Evolutionary conservation across 331 rosid species (phyloP).

Genomic region (Dryas integrifolia): DNA sequence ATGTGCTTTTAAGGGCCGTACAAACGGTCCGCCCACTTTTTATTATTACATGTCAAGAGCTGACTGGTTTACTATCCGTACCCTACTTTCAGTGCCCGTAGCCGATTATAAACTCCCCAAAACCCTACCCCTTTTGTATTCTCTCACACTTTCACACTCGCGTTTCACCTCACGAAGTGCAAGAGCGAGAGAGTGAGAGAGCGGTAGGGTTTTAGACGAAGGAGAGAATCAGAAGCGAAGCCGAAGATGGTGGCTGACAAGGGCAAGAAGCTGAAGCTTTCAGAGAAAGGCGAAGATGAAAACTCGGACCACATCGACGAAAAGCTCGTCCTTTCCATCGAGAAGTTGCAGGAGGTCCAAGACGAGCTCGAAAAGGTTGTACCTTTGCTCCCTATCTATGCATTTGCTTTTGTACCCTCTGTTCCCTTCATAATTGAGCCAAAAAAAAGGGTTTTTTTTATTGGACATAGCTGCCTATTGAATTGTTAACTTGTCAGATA

Average conservation of each 20-base stretch:
- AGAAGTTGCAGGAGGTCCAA: conserved; percentile 87
- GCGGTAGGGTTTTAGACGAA: conserved; percentile 37
- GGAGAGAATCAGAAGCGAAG: not conserved
- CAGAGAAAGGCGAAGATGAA: conserved; percentile 47
- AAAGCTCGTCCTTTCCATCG: conserved; percentile 72
- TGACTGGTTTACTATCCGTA: not conserved
- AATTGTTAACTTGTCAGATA: not conserved
- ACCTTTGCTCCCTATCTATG: not conserved
- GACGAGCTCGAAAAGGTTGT: conserved; percentile 88
- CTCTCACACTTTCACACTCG: not conserved
- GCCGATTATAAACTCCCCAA: conserved; percentile 30
- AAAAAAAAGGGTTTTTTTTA: not conserved
- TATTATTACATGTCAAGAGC: not conserved
- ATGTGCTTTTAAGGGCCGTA: not conserved
- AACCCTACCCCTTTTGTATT: conserved; percentile 39
- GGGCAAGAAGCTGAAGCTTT: conserved; percentile 58
- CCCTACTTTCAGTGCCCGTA: not conserved
- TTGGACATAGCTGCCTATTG: not conserved
- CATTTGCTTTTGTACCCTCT: not conserved
- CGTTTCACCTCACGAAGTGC: not conserved
- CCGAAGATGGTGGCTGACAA: conserved; percentile 62
- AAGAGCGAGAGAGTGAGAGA: conserved; percentile 17
- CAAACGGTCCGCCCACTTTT: not conserved
- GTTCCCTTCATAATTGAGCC: not conserved
- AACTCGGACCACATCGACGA: conserved; percentile 57